Evolutionary conservation across 352 stramenopile species (phyloP).

Genomic region (Globisporangium okanoganense): DNA sequence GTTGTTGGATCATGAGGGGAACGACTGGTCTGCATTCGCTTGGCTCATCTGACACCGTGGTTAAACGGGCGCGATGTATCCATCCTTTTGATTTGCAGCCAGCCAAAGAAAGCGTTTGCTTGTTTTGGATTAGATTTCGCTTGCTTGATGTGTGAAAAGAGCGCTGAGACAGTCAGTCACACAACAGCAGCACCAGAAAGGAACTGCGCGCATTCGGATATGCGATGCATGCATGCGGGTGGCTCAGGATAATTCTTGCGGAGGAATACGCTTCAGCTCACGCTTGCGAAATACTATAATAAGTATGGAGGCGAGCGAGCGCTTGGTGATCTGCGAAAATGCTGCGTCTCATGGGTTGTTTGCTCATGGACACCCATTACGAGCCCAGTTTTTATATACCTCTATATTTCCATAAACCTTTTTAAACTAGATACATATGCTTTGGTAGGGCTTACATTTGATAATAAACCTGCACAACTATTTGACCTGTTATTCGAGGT

Average conservation of each 20-base stretch:
- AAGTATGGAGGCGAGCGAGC: not conserved
- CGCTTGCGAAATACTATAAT: too few relatives aligned
- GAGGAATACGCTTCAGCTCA: not conserved
- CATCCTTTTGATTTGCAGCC: not conserved
- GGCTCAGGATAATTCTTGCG: not conserved
- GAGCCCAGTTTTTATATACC: not conserved
- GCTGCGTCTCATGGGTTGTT: not conserved
- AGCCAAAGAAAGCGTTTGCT: too few relatives aligned
- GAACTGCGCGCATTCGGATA: not conserved
- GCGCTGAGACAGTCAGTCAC: not conserved
- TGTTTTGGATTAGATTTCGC: too few relatives aligned
- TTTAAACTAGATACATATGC: too few relatives aligned
- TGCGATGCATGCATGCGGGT: not conserved
- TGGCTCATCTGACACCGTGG: too few relatives aligned
- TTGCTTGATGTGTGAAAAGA: too few relatives aligned
- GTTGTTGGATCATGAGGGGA: too few relatives aligned
- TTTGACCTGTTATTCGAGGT: not conserved
- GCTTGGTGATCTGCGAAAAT: slow-evolving; percentile 1
- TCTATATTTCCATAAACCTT: not conserved
- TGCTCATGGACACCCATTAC: slow-evolving; percentile 1
- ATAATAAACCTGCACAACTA: not conserved
- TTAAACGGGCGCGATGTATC: not conserved
- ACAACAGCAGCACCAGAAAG: not conserved
- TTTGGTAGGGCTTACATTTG: too few relatives aligned
- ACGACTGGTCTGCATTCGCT: too few relatives aligned